A percentile compares a stretch with the other conserved stretches of the same genome.
Evolutionary conservation across 768 basidiomycete species (phyloP).

Genomic region (Asterophora lycoperdoides): DNA sequence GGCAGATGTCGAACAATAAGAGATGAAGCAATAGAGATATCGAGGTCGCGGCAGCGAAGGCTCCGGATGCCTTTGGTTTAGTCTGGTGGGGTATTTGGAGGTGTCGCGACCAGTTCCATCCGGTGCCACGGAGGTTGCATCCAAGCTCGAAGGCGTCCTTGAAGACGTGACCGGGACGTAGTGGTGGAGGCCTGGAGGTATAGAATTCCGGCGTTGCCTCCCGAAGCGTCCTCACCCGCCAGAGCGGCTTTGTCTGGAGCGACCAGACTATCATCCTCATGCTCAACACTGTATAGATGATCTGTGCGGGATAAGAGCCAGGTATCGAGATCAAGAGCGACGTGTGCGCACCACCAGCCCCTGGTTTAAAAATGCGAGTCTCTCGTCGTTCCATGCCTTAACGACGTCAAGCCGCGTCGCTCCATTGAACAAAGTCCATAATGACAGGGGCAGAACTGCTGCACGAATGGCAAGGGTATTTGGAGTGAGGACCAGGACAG

Average conservation of each 20-base stretch:
- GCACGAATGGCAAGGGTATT: conserved; percentile 39
- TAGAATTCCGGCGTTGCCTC: conserved; percentile 12
- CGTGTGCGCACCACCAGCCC: conserved; percentile 36
- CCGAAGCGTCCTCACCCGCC: conserved; percentile 19
- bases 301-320: conserved; percentile 21
- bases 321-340: not conserved
- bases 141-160: conserved; percentile 47
- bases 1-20: conserved; percentile 40
- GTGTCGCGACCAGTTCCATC: conserved; percentile 56
- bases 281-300: conserved; percentile 31
- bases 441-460: conserved; percentile 45
- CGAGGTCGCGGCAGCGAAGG: conserved; percentile 35
- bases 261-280: conserved; percentile 41
- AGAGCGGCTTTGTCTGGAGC: conserved; percentile 31
- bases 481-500: conserved; percentile 48
- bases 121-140: conserved; percentile 50
- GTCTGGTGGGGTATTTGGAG: conserved; percentile 39
- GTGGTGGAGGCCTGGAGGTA: conserved; percentile 3
- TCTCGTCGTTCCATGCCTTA: conserved; percentile 27
- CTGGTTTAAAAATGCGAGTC: conserved; percentile 40
- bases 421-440: conserved; percentile 40
- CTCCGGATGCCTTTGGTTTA: conserved; percentile 32
- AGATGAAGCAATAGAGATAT: conserved; percentile 30
- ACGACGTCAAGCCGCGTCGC: conserved; percentile 41
- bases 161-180: conserved; percentile 14